These are phyloP conservation scores for Xylariaceae sp. DNA, from an alignment of 2,329 filamentous ascomycete genomes.

Conservation along the genomic window DNA sequence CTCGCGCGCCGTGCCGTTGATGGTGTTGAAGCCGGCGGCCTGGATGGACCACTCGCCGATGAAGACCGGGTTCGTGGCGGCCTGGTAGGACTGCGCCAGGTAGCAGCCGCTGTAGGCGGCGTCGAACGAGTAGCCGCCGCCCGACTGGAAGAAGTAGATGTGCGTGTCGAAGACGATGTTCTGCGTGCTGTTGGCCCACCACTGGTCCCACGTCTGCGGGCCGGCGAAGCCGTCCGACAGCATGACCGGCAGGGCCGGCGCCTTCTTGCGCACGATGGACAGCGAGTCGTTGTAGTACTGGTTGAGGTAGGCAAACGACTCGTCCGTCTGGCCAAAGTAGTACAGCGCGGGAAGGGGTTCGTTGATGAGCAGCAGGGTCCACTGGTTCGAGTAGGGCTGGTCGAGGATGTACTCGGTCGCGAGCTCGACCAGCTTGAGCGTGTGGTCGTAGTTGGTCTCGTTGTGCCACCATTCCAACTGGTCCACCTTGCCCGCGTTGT, in stretches of 20 bases:
- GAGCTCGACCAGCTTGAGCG: not conserved
- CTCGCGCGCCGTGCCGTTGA: no score
- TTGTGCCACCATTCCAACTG: slow-evolving; percentile 25
- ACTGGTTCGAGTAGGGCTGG: slow-evolving; percentile 21
- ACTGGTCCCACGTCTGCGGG: slow-evolving; percentile 19
- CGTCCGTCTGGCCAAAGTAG: slow-evolving; percentile 21
- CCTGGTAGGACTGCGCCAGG: no score
- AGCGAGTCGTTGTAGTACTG: not conserved
- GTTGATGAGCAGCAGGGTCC: slow-evolving; percentile 29
- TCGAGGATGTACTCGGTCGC: slow-evolving; percentile 23
- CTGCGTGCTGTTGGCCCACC: slow-evolving; percentile 13
- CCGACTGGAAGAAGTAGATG: slow-evolving; percentile 19
- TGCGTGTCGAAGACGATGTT: slow-evolving; percentile 26
- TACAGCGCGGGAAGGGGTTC: slow-evolving; percentile 25
- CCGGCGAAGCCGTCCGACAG: slow-evolving; percentile 23
- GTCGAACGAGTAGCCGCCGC: not conserved
- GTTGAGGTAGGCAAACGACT: not conserved
- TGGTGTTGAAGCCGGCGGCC: not conserved
- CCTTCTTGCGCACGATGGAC: not conserved
- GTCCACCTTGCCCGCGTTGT: slow-evolving; percentile 23
- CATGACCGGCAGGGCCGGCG: slow-evolving; percentile 25
- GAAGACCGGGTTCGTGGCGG: not conserved
- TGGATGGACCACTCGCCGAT: not conserved
- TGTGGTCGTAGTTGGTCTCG: not conserved
- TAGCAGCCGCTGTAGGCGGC: not conserved